These are phyloP conservation scores for Rhizomucor miehei DNA, from an alignment of 371 early-diverging fungal genomes.

Conservation along the genomic window DNA sequence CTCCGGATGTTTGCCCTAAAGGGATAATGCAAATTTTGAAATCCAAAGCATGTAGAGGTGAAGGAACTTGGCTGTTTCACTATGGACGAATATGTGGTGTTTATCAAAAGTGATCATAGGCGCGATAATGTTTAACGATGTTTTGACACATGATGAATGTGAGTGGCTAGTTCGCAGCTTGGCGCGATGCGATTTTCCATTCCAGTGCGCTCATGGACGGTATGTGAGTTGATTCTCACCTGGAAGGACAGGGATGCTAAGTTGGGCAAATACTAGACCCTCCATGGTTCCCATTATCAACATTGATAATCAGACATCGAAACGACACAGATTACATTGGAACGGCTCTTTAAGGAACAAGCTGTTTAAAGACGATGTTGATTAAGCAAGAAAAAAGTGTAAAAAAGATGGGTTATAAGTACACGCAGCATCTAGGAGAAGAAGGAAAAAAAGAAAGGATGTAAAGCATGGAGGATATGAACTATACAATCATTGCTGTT, in stretches of 20 bases:
- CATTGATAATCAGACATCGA: not conserved
- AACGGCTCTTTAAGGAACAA: too few species aligned
- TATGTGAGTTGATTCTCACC: too few species aligned
- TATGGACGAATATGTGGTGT: too few species aligned
- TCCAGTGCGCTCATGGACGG: constrained; percentile 70
- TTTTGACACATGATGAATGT: constrained; percentile 50
- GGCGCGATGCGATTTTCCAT: constrained; percentile 57
- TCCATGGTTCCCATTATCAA: constrained; percentile 10
- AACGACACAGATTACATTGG: too few species aligned
- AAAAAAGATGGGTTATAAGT: too few species aligned
- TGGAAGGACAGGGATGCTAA: not conserved
- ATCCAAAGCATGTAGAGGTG: constrained; percentile 75
- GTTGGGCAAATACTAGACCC: constrained; percentile 6
- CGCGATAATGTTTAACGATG: constrained; percentile 80
- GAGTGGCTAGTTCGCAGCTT: constrained; percentile 48
- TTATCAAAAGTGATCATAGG: constrained; percentile 24
- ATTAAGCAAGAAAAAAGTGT: too few species aligned
- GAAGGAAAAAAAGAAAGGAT: too few species aligned
- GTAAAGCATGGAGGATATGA: too few species aligned
- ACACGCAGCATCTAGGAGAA: too few species aligned
- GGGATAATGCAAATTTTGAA: constrained; percentile 67
- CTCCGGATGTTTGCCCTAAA: constrained; percentile 51
- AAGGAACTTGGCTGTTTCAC: not conserved
- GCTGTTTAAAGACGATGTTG: too few species aligned
- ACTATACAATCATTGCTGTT: too few species aligned